phyloP scores from a whole-genome alignment of 2,329 filamentous ascomycete species.

The Alternaria angustiovoidea region DNA sequence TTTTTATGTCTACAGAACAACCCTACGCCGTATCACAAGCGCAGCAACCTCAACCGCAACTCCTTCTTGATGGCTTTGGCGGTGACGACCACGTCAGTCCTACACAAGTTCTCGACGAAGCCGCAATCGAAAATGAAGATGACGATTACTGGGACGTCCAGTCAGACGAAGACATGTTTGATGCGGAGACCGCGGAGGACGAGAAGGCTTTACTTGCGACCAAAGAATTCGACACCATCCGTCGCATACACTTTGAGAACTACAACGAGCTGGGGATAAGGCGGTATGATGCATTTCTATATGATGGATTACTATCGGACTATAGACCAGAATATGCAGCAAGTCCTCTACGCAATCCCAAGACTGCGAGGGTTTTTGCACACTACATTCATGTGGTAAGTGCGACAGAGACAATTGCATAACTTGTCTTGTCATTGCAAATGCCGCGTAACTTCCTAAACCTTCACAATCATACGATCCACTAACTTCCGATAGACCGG shows the following conservation, averaged over 20 bases:
- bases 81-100: constrained; percentile 51
- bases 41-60: constrained; percentile 24
- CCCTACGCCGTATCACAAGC: constrained; percentile 22
- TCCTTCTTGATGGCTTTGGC: constrained; percentile 45
- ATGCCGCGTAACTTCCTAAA: background rate
- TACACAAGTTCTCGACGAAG: constrained; percentile 48
- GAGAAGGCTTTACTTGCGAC: constrained; percentile 35
- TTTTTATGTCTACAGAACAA: constrained; percentile 34
- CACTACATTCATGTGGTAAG: constrained; percentile 81
- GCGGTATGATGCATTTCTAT: constrained; percentile 58
- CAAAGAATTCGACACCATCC: constrained; percentile 49
- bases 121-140: constrained; percentile 55
- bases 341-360: constrained; percentile 77
- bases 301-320: constrained; percentile 55
- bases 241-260: constrained; percentile 47
- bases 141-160: constrained; percentile 61
- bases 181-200: constrained; percentile 28
- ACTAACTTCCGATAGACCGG: constrained; percentile 64
- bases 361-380: constrained; percentile 83
- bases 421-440: background rate
- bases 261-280: constrained; percentile 49
- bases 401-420: background rate
- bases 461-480: background rate
- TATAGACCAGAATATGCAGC: constrained; percentile 59
- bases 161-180: constrained; percentile 56